Conservation (phyloP, 768 basidiomycete genomes). For the Cyclocybe cylindracea region DNA sequence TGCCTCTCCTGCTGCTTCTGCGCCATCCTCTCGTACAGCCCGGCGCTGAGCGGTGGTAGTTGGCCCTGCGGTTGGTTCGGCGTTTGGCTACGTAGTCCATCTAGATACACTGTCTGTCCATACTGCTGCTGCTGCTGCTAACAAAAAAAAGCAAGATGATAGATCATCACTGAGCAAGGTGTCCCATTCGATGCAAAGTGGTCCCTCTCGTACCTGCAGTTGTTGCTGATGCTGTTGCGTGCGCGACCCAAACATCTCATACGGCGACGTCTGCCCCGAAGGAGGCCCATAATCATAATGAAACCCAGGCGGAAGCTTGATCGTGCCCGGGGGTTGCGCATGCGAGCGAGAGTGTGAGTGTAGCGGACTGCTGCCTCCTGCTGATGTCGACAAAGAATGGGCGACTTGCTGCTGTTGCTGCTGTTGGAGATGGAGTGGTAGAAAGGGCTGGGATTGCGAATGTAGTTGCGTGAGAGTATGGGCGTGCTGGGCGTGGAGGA, state of each 20-base stretch:
- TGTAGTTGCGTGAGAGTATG: no score
- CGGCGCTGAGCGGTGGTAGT: no score
- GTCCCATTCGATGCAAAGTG: conserved; percentile 35
- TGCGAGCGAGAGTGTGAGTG: not conserved
- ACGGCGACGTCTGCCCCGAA: conserved; percentile 34
- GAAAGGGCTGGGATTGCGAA: not conserved
- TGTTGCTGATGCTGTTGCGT: conserved; percentile 11
- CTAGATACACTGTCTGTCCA: not conserved
- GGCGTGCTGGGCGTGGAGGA: not conserved
- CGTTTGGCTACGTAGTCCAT: not conserved
- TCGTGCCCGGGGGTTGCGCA: conserved; percentile 24
- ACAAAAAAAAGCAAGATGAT: no score
- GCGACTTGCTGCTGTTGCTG: conserved; percentile 3
- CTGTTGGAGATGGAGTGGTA: conserved; percentile 1
- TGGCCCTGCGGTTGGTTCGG: conserved; percentile 1
- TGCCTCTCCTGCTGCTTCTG: not conserved
- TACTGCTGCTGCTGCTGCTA: conserved; percentile 41
- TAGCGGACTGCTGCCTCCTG: no score
- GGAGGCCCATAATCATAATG: conserved; percentile 37
- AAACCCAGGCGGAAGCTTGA: conserved; percentile 35
- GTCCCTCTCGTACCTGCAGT: conserved; percentile 38
- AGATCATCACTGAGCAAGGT: no score
- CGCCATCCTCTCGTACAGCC: not conserved
- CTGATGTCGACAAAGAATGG: not conserved
- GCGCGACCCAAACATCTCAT: conserved; percentile 19